Evolutionary conservation across 2,329 filamentous ascomycete genomes (phyloP), one percentile per base, ranked within the genome.

Genomic region (Coleophoma crateriformis): DNA sequence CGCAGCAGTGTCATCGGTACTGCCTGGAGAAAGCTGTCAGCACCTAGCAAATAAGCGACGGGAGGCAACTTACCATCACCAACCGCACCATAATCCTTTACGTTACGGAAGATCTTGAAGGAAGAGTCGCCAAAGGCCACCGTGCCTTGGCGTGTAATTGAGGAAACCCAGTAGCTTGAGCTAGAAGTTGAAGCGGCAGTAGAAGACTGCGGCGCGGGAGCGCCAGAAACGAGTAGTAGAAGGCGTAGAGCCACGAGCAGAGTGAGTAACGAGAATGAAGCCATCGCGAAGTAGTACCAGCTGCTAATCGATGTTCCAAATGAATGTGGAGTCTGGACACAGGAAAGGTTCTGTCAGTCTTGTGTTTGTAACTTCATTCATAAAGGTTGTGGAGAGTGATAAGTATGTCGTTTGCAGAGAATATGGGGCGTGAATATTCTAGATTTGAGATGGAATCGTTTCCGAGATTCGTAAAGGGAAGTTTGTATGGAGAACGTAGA

Each of bases 1-100:
- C 49, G 91, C 89, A 1, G 70, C 60, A 0, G 91, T 96, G 64
- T 96, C 91, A 65, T 97, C 92, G 22, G 85, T 87, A 1, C 71
- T 68, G 13, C 84, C 84, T 59, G 37, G 13, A 48, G 15, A 15
- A 40, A 33, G 89, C 94, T 64, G 40, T 49, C 33, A 53, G 34
- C 38, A 46, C 14, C n/a, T 11, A 37, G 8, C 12, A 13, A 11
- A 14, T 33, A n/a, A 33, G 20, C 19, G 3, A 33, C 15, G 47
- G 13, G 17, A 32, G 12, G 90, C 17, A 83, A 85, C 2, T 71
- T 50, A 48, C 76, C 79, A 65, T 81, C 81, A 69, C 86, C 87
- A 55, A 72, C 79, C 44, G 87, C 87, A 43, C 87, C 87, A 61
- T 80, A 91, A 60, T 89, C 85, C 68, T 79, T 82, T 44, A 91